Conservation (phyloP, 1,284 basidiomycete genomes). For the Ustilago curta region DNA sequence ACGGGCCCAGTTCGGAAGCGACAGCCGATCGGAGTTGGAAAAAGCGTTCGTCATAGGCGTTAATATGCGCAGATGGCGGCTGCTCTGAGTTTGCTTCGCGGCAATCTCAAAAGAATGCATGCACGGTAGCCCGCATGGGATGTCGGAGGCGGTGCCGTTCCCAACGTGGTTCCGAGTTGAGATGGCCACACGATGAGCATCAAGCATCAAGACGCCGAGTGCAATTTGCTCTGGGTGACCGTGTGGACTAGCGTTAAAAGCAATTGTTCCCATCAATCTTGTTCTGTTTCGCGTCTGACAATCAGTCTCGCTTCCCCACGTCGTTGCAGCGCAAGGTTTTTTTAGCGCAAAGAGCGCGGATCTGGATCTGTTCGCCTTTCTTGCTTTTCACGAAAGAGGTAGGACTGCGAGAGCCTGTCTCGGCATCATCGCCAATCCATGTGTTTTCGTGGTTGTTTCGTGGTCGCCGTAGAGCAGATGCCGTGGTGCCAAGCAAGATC, state of each 20-base stretch:
- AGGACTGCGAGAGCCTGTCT: neutral
- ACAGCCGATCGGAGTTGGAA: conserved; percentile 22
- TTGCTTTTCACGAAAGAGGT: too few species aligned
- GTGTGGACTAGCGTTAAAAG: conserved; percentile 10
- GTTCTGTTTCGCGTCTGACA: conserved; percentile 16
- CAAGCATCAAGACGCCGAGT: neutral
- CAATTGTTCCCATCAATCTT: conserved; percentile 5
- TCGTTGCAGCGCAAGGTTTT: neutral
- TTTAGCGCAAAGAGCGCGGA: neutral
- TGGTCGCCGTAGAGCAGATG: neutral
- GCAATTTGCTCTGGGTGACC: neutral
- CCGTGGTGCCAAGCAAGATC: neutral
- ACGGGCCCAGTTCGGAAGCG: too few species aligned
- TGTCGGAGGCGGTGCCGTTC: conserved; percentile 6
- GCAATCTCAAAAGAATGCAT: conserved; percentile 1
- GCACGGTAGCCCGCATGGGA: neutral
- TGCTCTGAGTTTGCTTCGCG: neutral
- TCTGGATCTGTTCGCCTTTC: neutral
- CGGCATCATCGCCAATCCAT: neutral
- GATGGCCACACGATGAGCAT: neutral
- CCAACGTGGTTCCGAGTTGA: neutral
- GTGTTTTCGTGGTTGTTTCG: neutral
- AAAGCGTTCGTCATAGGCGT: conserved; percentile 12
- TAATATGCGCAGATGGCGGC: neutral
- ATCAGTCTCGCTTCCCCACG: conserved; percentile 39